Evolutionary conservation across 2,329 filamentous ascomycete genomes (phyloP).

Genomic region (Juglanconis juglandina): DNA sequence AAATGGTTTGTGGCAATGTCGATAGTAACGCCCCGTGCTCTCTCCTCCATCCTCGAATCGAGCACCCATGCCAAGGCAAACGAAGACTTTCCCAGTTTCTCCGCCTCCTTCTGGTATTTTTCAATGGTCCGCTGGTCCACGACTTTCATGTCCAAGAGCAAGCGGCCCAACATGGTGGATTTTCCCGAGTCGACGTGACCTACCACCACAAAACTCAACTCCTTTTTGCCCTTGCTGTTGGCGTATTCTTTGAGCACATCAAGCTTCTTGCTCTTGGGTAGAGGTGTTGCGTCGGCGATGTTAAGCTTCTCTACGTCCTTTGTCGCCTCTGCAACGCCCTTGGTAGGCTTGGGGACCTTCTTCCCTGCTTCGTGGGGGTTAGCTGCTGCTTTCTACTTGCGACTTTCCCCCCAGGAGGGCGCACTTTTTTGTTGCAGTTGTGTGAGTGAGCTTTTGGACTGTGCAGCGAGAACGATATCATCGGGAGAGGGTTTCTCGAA

Average conservation of each 20-base stretch:
- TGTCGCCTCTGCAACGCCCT: slow-evolving; percentile 32
- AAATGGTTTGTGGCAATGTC: slow-evolving; percentile 96
- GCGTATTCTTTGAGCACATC: slow-evolving; percentile 80
- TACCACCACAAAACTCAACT: slow-evolving; percentile 87
- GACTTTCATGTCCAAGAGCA: slow-evolving; percentile 83
- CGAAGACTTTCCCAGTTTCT: slow-evolving; percentile 88
- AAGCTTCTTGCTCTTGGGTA: slow-evolving; percentile 71
- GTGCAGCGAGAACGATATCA: slow-evolving; percentile 81
- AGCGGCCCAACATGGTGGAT: slow-evolving; percentile 93
- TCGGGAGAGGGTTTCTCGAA: slow-evolving; percentile 89
- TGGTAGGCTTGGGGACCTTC: slow-evolving; percentile 37
- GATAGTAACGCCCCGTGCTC: slow-evolving; percentile 87
- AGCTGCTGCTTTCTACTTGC: slow-evolving; percentile 50
- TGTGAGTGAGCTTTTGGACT: slow-evolving; percentile 77
- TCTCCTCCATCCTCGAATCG: slow-evolving; percentile 86
- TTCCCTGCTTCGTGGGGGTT: slow-evolving; percentile 52
- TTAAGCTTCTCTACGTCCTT: slow-evolving; percentile 39
- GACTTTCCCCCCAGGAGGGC: slow-evolving; percentile 28
- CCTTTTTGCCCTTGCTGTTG: slow-evolving; percentile 71
- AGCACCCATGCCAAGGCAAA: slow-evolving; percentile 97
- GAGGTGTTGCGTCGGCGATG: slow-evolving; percentile 47
- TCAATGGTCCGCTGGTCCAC: slow-evolving; percentile 86
- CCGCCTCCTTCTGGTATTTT: slow-evolving; percentile 82
- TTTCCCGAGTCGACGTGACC: slow-evolving; percentile 98
- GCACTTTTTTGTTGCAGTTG: not conserved